Evolutionary conservation across 2,329 filamentous ascomycete genomes (phyloP), one percentile per base, ranked within the genome.

Genomic region (Penicillium corylophilum): DNA sequence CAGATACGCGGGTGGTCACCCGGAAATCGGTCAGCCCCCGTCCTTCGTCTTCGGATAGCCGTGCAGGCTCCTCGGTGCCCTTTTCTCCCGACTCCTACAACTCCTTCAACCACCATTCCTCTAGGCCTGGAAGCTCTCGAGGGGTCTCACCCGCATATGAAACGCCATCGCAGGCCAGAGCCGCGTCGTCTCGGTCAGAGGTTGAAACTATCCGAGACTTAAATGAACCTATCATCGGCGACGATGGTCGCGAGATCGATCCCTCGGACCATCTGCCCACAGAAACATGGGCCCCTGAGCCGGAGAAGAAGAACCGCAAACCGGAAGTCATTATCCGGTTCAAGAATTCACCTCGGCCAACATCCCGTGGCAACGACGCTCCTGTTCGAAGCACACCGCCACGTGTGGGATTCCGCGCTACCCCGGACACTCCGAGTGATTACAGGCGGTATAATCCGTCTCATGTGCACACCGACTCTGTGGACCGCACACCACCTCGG

Each of bases 211-310:
- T 66, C 48, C 71, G 77, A 20, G 74, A 79, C 39, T 67, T 47
- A 5, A 56, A 78, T 35, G 80, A 79, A 2, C 82, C 83, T 7
- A 84, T 87, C 49, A 82, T 85, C 39, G 82, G 81, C 16, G 83
- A 82, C 62, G 81, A 85, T 63, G 84, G 84, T 15, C 77, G 82
- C 29, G 79, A 84, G 50, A 84, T 87, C 59, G 84, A 87, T 66
- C 84, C 84, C 4, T 84, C 82, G 0, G 84, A 87, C 64, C 83
- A 86, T 63, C 74, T 87, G 2, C 84, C 84, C 1, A 76, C 84
- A 3, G 80, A 85, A 55, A 83, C 82, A 2, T 87, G 84, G 84
- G 84, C 84, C 0, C 84, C 84, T 1, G 84, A 87, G 61, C 84
- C 84, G 2, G 82, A 85, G 56, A 77, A 77, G 35, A 86, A 85